Conservation (phyloP, 495 filamentous ascomycete genomes). For the Parachaetomium inaequale region DNA sequence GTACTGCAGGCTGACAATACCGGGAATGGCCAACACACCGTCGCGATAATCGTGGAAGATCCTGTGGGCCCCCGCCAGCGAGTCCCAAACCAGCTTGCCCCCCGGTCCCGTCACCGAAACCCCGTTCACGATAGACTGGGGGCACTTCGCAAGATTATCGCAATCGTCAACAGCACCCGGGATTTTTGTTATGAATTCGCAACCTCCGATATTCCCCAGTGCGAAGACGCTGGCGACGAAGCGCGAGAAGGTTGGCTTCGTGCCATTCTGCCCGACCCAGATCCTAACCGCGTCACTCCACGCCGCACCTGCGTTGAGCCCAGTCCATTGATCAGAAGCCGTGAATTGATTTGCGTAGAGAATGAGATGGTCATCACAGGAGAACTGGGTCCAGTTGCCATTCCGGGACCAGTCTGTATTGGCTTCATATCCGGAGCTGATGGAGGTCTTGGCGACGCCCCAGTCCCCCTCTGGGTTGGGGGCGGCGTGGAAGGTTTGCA, state of each 20-base stretch:
- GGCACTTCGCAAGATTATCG: background rate
- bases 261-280: slow-evolving; percentile 5
- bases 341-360: background rate
- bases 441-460: background rate
- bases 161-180: slow-evolving; percentile 2
- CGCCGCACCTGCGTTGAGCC: slow-evolving; percentile 24
- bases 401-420: slow-evolving; percentile 3
- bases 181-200: background rate
- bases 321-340: slow-evolving; percentile 22
- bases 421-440: background rate
- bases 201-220: background rate
- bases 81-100: slow-evolving; percentile 33
- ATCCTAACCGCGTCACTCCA: slow-evolving; percentile 26
- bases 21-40: slow-evolving; percentile 10
- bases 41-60: slow-evolving; percentile 17
- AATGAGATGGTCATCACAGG: slow-evolving; percentile 16
- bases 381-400: slow-evolving; percentile 29
- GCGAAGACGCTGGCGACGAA: slow-evolving; percentile 54
- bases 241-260: slow-evolving; percentile 58
- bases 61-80: slow-evolving; percentile 28
- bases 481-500: slow-evolving; percentile 21
- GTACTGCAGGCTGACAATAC: slow-evolving; percentile 10
- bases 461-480: slow-evolving; percentile 11
- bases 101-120: slow-evolving; percentile 25
- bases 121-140: background rate